Evolutionary conservation across 257 asterid species (phyloP), one percentile per base, ranked within the genome.

Genomic region (Solanum appendiculatum): DNA sequence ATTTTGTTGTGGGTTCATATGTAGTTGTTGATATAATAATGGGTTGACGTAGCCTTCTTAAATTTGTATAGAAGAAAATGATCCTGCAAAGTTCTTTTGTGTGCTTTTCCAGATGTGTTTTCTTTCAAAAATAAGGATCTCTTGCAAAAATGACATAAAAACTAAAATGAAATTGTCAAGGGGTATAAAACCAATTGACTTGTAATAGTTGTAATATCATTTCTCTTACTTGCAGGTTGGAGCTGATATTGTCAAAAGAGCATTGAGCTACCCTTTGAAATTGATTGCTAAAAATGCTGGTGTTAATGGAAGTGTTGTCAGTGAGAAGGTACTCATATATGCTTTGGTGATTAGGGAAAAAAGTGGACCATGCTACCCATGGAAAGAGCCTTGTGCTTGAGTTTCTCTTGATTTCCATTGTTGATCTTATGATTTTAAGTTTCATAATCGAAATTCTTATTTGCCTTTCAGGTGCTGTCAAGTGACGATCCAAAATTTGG

Each of bases 271-370:
- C 86, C 99, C 99, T n/a, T 66, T 97, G 97, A 97, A 96, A 90
- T 89, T 95, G 91, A 97, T 97, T 85, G 99, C 99, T 89, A 95
- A 96, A 90, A 97, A 97, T 82, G 99, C 99, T 80, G 99, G 99
- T 82, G 99, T 95, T 75, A 96, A 97, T 77, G 99, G 99, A 86
- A 96, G 98, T 88, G 99, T 97, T 40, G 99, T 97, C 86, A 95
- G 98, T 87, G 99, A 97, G 92, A 97, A 97, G 99, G 99, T 95
- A 84, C 15, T 66, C 34, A 44, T 8, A 33, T 51, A 37, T 29
- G 18, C 34, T 34, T 1, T 27, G 13, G 68, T 78, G 25, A 85
- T 80, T 42, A 6, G 33, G 10, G 27, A 77, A 23, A 29, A 70
- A 1, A 39, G 34, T 13, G 7, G 68, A 40, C 51, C 9, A 70